Evolutionary conservation across 495 filamentous ascomycete species (phyloP), one percentile per base, ranked within the genome.

Genomic region (Poronia punctata): DNA sequence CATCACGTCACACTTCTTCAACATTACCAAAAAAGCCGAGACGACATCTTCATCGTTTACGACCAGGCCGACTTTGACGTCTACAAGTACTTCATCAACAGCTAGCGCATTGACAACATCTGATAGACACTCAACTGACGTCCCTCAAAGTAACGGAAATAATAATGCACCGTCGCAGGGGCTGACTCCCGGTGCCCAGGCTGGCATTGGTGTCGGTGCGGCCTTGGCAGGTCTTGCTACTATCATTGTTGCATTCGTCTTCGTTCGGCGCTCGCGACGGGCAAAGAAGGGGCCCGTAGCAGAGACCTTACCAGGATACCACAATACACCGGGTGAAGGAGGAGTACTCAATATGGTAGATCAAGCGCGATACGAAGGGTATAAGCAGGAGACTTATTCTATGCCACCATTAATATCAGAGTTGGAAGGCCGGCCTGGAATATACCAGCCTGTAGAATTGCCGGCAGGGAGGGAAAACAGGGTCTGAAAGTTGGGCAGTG

Each of bases 1-100:
- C n/a, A 28, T 58, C 16, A 42, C 52, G 3, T 56, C 59, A n/a
- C 40, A 38, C 2, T 64, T 51, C 37, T 64, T 66, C 45, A 64
- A 58, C 29, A 64, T 62, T 23, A 42, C 41, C 7, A 12, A 20
- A 4, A 24, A 25, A 3, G 4, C 24, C 3, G 15, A 19, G 21
- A 8, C 45, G 4, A 19, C 40, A 12, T 31, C 29, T 7, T 39
- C 31, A 3, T 35, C 37, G 12, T 5, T 12, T 20, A 35, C 49
- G 16, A 12, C 35, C 3, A n/a, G 9, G 8, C 10, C 39, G 3
- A 17, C 31, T 2, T 18, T 40, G 30, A 9, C 22, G 10, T 20
- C 32, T 24, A 27, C n/a, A 11, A 20, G 14, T 31, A 14, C 17
- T 9, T 15, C 24, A 11, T 12, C 9, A n/a, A 35, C 23, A 5